These are phyloP conservation scores for Aleurites moluccanus DNA, from an alignment of 441 rosid genomes.

Conservation along the genomic window DNA sequence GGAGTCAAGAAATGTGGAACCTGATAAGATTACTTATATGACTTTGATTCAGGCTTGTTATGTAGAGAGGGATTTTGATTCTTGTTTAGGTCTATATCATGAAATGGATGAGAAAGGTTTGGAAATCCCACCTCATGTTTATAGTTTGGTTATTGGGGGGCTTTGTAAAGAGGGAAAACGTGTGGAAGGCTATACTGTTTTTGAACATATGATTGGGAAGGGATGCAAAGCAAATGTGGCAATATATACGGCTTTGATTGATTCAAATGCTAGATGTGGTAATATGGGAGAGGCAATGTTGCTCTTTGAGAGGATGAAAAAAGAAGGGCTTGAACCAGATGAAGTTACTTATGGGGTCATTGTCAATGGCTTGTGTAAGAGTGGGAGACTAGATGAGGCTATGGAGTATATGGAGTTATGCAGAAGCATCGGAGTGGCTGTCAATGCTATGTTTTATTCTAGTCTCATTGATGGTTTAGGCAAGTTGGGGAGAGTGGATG, in stretches of 20 bases:
- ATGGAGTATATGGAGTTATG: slow-evolving; percentile 53
- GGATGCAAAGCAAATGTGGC: slow-evolving; percentile 65
- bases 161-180: slow-evolving; percentile 74
- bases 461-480: slow-evolving; percentile 89
- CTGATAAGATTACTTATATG: slow-evolving; percentile 80
- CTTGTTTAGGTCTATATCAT: slow-evolving; percentile 65
- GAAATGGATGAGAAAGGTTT: slow-evolving; percentile 79
- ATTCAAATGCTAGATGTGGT: slow-evolving; percentile 68
- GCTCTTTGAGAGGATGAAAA: slow-evolving; percentile 69
- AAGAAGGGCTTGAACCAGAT: slow-evolving; percentile 57
- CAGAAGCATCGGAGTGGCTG: slow-evolving; percentile 44
- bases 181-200: slow-evolving; percentile 63
- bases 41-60: slow-evolving; percentile 75
- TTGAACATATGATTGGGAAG: slow-evolving; percentile 56
- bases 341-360: slow-evolving; percentile 67
- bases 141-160: slow-evolving; percentile 70
- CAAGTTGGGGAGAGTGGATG: slow-evolving; percentile 71
- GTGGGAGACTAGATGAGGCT: slow-evolving; percentile 72
- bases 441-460: slow-evolving; percentile 74
- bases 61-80: slow-evolving; percentile 56
- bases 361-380: slow-evolving; percentile 67
- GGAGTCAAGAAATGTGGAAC: slow-evolving; percentile 59
- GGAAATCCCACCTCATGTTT: slow-evolving; percentile 71
- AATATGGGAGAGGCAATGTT: slow-evolving; percentile 58
- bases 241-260: slow-evolving; percentile 73